Evolutionary conservation across 2,329 filamentous ascomycete genomes (phyloP).

Genomic region (Bimuria novae-zelandiae): DNA sequence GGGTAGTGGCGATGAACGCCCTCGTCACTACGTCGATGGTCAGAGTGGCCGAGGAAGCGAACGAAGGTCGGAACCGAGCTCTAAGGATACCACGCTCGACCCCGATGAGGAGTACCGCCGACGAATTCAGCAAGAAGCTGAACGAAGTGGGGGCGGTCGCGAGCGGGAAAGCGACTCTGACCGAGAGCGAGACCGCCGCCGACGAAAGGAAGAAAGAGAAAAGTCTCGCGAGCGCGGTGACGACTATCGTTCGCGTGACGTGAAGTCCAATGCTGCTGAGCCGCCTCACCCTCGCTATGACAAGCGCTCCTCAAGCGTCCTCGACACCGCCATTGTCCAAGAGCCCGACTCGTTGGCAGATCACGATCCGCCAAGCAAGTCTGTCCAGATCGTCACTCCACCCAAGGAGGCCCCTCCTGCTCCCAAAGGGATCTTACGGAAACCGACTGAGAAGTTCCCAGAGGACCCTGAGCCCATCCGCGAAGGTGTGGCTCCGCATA

Average conservation of each 20-base stretch:
- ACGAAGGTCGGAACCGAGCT: conserved; percentile 36
- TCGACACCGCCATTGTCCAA: conserved; percentile 37
- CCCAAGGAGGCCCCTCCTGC: conserved; percentile 69
- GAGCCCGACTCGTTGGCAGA: conserved; percentile 38
- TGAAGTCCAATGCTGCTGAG: conserved; percentile 24
- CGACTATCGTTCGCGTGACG: conserved; percentile 26
- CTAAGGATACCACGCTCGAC: conserved; percentile 44
- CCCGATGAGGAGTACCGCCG: conserved; percentile 58
- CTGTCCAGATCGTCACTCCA: conserved; percentile 69
- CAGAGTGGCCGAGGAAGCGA: conserved; percentile 35
- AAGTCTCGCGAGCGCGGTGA: conserved; percentile 33
- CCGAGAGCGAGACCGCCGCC: conserved; percentile 39
- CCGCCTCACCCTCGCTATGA: conserved; percentile 30
- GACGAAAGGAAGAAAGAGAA: conserved; percentile 41
- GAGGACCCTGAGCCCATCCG: conserved; percentile 82
- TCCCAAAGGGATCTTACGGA: conserved; percentile 79
- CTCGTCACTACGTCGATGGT: conserved; percentile 43
- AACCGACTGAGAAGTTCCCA: conserved; percentile 80
- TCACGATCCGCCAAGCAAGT: conserved; percentile 34
- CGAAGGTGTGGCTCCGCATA: conserved; percentile 92
- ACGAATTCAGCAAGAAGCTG: conserved; percentile 52
- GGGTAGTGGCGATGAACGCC: conserved; percentile 40
- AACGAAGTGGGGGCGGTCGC: conserved; percentile 34
- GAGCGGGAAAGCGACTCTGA: conserved; percentile 41
- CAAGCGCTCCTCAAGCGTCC: conserved; percentile 35